Conservation (phyloP, 352 stramenopile genomes). For the Globisporangium splendens region DNA sequence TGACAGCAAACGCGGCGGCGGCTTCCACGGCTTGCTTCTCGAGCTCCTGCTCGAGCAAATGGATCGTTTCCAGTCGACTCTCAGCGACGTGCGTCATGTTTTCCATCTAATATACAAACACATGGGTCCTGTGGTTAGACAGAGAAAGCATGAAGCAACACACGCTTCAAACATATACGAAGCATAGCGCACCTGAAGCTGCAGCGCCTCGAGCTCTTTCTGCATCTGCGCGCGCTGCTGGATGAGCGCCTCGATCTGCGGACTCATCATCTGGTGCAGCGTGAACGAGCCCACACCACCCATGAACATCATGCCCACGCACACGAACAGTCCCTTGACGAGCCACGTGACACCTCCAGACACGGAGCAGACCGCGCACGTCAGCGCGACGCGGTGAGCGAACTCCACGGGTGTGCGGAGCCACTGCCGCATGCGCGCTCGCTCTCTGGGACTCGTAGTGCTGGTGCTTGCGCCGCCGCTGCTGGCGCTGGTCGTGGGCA, state of each 20-base stretch:
- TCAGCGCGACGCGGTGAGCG: slow-evolving; percentile 4
- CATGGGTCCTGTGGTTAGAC: no score
- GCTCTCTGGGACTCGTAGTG: background rate
- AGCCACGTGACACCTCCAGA: slow-evolving; percentile 28
- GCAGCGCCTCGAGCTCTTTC: slow-evolving; percentile 39
- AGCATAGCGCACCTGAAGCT: slow-evolving; percentile 31
- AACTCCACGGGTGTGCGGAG: slow-evolving; percentile 7
- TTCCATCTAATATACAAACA: slow-evolving; percentile 32
- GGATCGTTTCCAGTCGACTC: slow-evolving; percentile 64
- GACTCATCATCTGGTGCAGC: slow-evolving; percentile 73
- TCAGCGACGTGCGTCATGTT: slow-evolving; percentile 69
- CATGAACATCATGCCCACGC: slow-evolving; percentile 50
- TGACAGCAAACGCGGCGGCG: slow-evolving; percentile 26
- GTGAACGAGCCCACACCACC: slow-evolving; percentile 63
- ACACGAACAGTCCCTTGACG: slow-evolving; percentile 43
- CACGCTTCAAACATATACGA: no score
- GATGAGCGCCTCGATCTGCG: slow-evolving; percentile 66
- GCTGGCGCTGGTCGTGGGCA: slow-evolving; percentile 1
- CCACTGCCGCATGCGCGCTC: slow-evolving; percentile 1
- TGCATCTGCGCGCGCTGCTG: slow-evolving; percentile 55
- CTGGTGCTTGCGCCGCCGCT: background rate
- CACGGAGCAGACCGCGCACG: slow-evolving; percentile 14
- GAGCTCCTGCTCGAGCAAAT: slow-evolving; percentile 68
- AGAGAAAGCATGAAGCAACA: no score
- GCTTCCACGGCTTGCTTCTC: slow-evolving; percentile 57